phyloP scores from a whole-genome alignment of 306 rosid genomes.

The Quercus gilva region DNA sequence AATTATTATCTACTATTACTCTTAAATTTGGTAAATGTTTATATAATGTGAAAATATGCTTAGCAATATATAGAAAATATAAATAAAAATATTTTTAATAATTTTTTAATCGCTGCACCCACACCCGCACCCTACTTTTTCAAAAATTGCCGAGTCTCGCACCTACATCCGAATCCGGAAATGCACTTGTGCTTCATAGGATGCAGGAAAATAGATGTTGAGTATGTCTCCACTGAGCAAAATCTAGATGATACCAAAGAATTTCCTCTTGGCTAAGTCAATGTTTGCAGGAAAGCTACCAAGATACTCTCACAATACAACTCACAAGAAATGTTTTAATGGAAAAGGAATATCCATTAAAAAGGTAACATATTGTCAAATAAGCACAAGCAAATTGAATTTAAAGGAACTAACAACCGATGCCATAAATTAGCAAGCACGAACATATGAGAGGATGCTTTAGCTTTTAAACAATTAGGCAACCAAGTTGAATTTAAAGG shows the following conservation, averaged over 20 bases:
- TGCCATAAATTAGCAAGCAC: conserved; percentile 1
- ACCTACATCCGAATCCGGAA: too few relatives aligned
- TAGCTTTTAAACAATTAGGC: neutral
- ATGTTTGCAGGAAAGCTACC: neutral
- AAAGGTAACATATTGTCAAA: too few relatives aligned
- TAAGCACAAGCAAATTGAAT: neutral
- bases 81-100: too few relatives aligned
- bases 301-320: neutral
- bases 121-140: too few relatives aligned
- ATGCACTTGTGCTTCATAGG: too few relatives aligned
- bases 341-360: neutral
- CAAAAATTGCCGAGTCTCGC: too few relatives aligned
- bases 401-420: neutral
- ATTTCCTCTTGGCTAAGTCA: neutral
- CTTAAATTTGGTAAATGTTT: too few relatives aligned
- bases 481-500: conserved; percentile 16
- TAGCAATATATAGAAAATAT: too few relatives aligned
- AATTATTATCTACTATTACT: too few relatives aligned
- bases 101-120: too few relatives aligned
- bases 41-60: too few relatives aligned
- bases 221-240: neutral
- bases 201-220: neutral
- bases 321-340: neutral
- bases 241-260: neutral
- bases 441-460: neutral